Base-by-base conservation (phyloP, 257 asterid genomes). In the Plantago ovata region DNA sequence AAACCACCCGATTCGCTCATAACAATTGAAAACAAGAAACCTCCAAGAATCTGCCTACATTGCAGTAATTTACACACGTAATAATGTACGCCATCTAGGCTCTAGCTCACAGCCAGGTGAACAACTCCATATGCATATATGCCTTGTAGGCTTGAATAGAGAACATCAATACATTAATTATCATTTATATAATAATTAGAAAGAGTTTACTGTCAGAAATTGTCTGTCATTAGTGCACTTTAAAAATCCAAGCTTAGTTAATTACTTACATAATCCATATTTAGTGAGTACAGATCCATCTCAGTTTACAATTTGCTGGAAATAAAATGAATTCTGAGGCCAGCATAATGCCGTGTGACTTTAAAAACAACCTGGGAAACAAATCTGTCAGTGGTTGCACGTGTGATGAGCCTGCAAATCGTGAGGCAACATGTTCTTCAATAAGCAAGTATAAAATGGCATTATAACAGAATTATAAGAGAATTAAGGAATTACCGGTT, bases 341-440 rank as follows among this genome's bases (percentile, higher is more conserved):
- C 14, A 14, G 42, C 13, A 36, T 9, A 8, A 16, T 50, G 56
- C 15, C 3, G 36, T 28, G 36, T 3, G 8, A 45, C 16, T 4
- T 9, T 45, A 21, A 38, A 55, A 44, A 55, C 13, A 55, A 38
- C 28, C 32, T 33, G 21, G 36, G 22, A 28, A 55, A 20, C 60
- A 33, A 36, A 55, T 55, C 60, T 36, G 24, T 22, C 47, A 16
- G n/a, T 44, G 1, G 2, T 15, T 54, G 46, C 60, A 55, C 60
- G 47, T 55, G 60, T 55, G 60, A 50, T 50, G 56, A 50, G 28
- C 56, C 56, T 50, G 56, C n/a, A n/a, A n/a, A 1, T 28, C 36
- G 36, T 22, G 28, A 22, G 23, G 38, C 38, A 50, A 50, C 16
- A 15, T 20, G 38, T 50, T 20, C 19, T 22, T 50, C 33, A 22